Base-by-base conservation (phyloP, 148 eudicot genomes). In the Rhododendron henanense region DNA sequence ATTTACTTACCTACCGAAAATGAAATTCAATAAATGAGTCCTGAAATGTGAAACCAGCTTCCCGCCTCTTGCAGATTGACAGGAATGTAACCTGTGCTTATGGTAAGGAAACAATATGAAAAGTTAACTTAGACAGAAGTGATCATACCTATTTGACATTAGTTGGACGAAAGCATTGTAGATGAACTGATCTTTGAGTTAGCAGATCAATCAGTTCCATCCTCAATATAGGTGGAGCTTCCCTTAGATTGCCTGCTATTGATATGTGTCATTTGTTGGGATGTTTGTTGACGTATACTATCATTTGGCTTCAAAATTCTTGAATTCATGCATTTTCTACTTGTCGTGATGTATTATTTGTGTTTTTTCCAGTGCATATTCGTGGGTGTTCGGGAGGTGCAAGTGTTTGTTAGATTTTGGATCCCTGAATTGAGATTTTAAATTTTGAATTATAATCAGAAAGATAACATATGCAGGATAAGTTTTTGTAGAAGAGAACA, bases 321-420 rank as follows among this genome's bases (percentile, higher is more conserved):
- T 55, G 83, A 81, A 18, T 81, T 81, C 83, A 31, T 55, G 25
- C 44, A 31, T 81, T 81, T 51, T 81, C 15, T 53, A 31, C 45
- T 79, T 48, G 37, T 53, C 44, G 2, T 33, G 45, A 81, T 81
- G 44, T 53, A 51, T 53, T 51, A 55, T 3, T 85, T 79, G 28
- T 44, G 41, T 61, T 69, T 71, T 85, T 59, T 16, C 45, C 80
- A 35, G 15, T 84, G 81, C n/a, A 51, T 14, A 55, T 63, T 78
- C 16, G 41, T 39, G 65, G 4, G 28, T 9, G 67, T 59, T 59
- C 6, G 0, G 19, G 23, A 57, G 61, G n/a, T 65, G 61, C 21
- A n/a, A 65, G 25, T 21, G 1, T 63, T n/a, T 65, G 10, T n/a
- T 65, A 65, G 31, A 65, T n/a, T 65, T 65, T n/a, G 71, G 71